Evolutionary conservation across 2,329 filamentous ascomycete genomes (phyloP).

Genomic region (Aspergillus sp.): DNA sequence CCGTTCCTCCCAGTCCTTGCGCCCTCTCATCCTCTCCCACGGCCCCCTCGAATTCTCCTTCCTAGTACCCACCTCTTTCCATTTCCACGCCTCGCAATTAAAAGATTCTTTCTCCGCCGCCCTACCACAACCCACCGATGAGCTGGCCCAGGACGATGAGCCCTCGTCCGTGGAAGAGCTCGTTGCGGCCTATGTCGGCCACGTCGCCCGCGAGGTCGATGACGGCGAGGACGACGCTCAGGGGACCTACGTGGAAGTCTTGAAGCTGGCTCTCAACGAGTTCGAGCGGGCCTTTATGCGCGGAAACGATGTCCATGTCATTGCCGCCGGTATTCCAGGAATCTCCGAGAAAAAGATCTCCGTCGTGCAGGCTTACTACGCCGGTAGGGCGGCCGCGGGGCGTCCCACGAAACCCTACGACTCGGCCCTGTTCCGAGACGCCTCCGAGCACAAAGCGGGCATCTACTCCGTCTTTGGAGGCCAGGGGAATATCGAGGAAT

Average conservation of each 20-base stretch:
- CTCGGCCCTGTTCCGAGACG: conserved; percentile 83
- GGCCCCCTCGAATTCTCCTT: conserved; percentile 95
- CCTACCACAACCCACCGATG: conserved; percentile 85
- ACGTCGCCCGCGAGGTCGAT: conserved; percentile 78
- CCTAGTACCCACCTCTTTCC: conserved; percentile 85
- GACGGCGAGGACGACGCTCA: conserved; percentile 84
- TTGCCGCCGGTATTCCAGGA: conserved; percentile 76
- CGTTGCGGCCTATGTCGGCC: conserved; percentile 86
- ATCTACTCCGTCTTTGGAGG: conserved; percentile 94
- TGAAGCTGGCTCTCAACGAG: conserved; percentile 87
- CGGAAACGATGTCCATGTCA: conserved; percentile 90
- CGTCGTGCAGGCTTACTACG: conserved; percentile 85
- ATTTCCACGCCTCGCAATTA: conserved; percentile 91
- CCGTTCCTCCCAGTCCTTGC: conserved; percentile 82
- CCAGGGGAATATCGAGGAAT: conserved; percentile 98
- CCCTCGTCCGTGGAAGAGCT: conserved; percentile 92
- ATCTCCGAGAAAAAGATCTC: conserved; percentile 88
- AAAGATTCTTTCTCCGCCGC: conserved; percentile 81
- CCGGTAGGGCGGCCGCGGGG: conserved; percentile 72
- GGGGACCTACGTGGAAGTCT: conserved; percentile 81
- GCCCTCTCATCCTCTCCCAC: conserved; percentile 81
- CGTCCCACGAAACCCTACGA: conserved; percentile 84
- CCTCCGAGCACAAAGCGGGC: conserved; percentile 69
- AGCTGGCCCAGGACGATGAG: conserved; percentile 96
- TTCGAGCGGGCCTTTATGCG: conserved; percentile 92